phyloP scores from a whole-genome alignment of 179 eudicot species.

The Spinacia oleracea region DNA sequence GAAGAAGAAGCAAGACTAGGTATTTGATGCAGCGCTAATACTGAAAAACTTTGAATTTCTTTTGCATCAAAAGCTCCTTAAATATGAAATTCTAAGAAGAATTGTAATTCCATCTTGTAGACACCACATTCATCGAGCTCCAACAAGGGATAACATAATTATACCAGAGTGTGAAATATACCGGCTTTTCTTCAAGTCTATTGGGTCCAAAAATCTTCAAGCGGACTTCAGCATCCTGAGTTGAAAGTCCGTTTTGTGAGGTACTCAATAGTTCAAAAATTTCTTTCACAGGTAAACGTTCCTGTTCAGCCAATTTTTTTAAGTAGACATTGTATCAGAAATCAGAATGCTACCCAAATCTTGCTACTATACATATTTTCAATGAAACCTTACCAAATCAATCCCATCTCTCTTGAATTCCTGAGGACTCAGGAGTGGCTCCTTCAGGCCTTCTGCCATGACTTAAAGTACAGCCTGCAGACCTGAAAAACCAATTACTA shows the following conservation, averaged over 20 bases:
- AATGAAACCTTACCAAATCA: slow-evolving; percentile 55
- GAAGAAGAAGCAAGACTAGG: not conserved
- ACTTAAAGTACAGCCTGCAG: slow-evolving; percentile 21
- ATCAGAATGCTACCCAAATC: not conserved
- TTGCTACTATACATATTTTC: slow-evolving; percentile 2
- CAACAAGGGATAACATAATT: not conserved
- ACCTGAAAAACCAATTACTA: slow-evolving; percentile 13
- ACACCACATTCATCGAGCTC: slow-evolving; percentile 1
- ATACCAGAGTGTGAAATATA: slow-evolving; percentile 31
- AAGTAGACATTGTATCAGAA: slow-evolving; percentile 1
- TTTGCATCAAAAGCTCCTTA: not conserved
- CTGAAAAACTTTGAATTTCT: not conserved
- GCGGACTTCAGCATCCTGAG: slow-evolving; percentile 56
- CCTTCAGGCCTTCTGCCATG: slow-evolving; percentile 62
- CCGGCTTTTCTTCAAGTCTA: slow-evolving; percentile 73
- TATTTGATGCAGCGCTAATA: not conserved
- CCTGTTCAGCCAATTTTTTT: slow-evolving; percentile 43
- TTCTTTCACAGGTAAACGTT: slow-evolving; percentile 55
- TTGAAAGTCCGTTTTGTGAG: slow-evolving; percentile 52
- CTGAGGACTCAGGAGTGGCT: slow-evolving; percentile 57
- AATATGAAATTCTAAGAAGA: not conserved
- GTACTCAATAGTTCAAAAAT: slow-evolving; percentile 59
- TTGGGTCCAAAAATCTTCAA: slow-evolving; percentile 65
- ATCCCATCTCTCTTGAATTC: slow-evolving; percentile 58
- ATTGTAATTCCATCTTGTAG: not conserved